These are phyloP conservation scores for Trichoderma virens DNA, from an alignment of 495 filamentous ascomycete species.

Conservation along the genomic window DNA sequence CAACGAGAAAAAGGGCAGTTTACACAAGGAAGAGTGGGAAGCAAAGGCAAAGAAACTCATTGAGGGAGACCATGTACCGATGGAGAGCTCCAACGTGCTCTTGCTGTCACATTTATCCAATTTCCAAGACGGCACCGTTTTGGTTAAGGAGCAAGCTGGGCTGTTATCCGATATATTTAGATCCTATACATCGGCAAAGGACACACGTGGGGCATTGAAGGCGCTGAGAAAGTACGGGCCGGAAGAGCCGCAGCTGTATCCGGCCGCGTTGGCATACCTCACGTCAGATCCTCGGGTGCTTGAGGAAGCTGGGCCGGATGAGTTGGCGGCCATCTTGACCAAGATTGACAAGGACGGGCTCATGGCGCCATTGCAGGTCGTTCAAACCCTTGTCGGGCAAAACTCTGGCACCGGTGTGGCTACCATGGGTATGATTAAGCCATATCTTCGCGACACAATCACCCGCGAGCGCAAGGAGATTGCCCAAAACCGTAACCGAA, in stretches of 20 bases:
- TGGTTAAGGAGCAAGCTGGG: conserved; percentile 90
- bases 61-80: conserved; percentile 61
- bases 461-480: conserved; percentile 84
- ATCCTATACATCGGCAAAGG: conserved; percentile 88
- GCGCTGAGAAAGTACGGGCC: conserved; percentile 86
- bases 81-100: conserved; percentile 90
- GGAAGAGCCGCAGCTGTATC: conserved; percentile 86
- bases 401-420: conserved; percentile 61
- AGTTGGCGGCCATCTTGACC: conserved; percentile 68
- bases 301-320: conserved; percentile 77
- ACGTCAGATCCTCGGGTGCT: conserved; percentile 75
- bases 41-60: conserved; percentile 80
- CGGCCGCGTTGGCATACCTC: conserved; percentile 88
- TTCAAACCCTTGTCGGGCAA: conserved; percentile 70
- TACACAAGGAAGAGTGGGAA: conserved; percentile 76
- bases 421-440: conserved; percentile 95
- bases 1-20: conserved; percentile 56
- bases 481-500: conserved; percentile 69
- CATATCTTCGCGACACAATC: conserved; percentile 82
- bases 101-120: conserved; percentile 85
- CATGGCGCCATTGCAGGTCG: conserved; percentile 94
- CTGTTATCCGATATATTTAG: conserved; percentile 92
- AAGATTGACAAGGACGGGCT: conserved; percentile 85
- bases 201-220: conserved; percentile 82
- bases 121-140: conserved; percentile 82